Evolutionary conservation across 345 rosid species (phyloP).

Genomic region (Populus deltoides): DNA sequence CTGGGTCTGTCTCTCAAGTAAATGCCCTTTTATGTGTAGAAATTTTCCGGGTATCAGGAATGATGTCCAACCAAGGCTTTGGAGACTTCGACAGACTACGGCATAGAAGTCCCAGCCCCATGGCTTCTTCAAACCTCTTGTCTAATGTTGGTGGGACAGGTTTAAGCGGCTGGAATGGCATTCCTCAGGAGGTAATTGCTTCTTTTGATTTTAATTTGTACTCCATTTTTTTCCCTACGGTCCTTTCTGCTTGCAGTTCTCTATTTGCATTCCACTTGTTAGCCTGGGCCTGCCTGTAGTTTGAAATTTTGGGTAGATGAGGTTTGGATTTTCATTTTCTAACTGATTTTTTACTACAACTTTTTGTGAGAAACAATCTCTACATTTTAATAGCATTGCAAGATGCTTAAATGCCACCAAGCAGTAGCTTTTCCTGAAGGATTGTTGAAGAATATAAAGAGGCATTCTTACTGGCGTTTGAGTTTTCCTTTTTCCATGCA

Average conservation of each 20-base stretch:
- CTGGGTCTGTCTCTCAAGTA: conserved; percentile 11
- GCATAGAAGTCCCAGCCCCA: conserved; percentile 95
- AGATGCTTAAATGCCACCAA: neutral
- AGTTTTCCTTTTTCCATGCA: neutral
- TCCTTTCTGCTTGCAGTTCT: neutral
- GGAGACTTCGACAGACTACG: conserved; percentile 76
- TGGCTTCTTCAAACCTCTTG: conserved; percentile 87
- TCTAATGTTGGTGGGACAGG: conserved; percentile 66
- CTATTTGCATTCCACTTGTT: neutral
- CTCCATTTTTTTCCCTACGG: neutral
- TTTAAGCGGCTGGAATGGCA: conserved; percentile 76
- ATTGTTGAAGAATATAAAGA: neutral
- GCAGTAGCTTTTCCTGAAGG: neutral
- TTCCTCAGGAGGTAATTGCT: conserved; percentile 67
- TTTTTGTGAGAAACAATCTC: neutral
- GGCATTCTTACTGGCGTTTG: neutral
- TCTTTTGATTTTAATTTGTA: neutral
- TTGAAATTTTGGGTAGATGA: conserved; percentile 3
- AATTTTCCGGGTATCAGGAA: conserved; percentile 72
- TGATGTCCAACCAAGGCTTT: conserved; percentile 88
- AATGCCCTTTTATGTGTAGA: conserved; percentile 48
- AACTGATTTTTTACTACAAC: neutral
- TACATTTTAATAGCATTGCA: neutral
- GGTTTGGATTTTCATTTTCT: conserved; percentile 9
- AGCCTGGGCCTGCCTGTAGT: conserved; percentile 2